Conservation (phyloP, 768 basidiomycete genomes). For the Exidia glandulosa region DNA sequence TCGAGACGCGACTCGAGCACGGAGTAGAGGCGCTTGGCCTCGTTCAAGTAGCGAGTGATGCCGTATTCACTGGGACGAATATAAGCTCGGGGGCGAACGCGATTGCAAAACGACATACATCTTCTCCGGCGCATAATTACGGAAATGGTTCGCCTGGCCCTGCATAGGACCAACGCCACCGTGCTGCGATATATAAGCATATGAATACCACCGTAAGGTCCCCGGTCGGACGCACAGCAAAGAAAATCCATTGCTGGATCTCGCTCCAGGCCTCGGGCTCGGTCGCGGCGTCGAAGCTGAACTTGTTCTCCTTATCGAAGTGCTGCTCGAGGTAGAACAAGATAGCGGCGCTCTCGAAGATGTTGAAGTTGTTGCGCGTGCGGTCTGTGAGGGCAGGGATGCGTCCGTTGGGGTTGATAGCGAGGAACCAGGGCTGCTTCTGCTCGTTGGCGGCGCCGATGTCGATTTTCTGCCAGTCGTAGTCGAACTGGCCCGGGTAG, state of each 20-base stretch:
- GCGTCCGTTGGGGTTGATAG: slow-evolving; percentile 32
- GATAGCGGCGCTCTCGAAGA: slow-evolving; percentile 77
- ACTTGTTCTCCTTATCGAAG: slow-evolving; percentile 66
- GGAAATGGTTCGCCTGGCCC: slow-evolving; percentile 9
- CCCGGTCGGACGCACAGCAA: slow-evolving; percentile 37
- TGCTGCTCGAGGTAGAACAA: slow-evolving; percentile 71
- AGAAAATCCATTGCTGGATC: slow-evolving; percentile 81
- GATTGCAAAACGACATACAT: neutral
- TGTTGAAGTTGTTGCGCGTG: slow-evolving; percentile 45
- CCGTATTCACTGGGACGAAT: slow-evolving; percentile 1
- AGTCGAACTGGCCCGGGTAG: slow-evolving; percentile 35
- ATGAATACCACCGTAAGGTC: neutral
- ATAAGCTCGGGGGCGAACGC: neutral
- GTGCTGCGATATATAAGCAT: slow-evolving; percentile 1
- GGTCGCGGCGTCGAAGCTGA: slow-evolving; percentile 46
- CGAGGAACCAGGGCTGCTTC: slow-evolving; percentile 74
- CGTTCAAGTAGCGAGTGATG: slow-evolving; percentile 28
- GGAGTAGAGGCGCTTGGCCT: slow-evolving; percentile 25
- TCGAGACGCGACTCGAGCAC: slow-evolving; percentile 27
- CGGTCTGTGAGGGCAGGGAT: slow-evolving; percentile 61
- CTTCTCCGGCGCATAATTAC: neutral
- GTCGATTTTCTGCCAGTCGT: slow-evolving; percentile 29
- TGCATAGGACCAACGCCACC: slow-evolving; percentile 22
- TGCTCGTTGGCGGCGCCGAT: slow-evolving; percentile 37
- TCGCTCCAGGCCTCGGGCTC: slow-evolving; percentile 55